These are phyloP conservation scores for Eutrema heterophyllum DNA, from an alignment of 345 rosid genomes.

Conservation along the genomic window DNA sequence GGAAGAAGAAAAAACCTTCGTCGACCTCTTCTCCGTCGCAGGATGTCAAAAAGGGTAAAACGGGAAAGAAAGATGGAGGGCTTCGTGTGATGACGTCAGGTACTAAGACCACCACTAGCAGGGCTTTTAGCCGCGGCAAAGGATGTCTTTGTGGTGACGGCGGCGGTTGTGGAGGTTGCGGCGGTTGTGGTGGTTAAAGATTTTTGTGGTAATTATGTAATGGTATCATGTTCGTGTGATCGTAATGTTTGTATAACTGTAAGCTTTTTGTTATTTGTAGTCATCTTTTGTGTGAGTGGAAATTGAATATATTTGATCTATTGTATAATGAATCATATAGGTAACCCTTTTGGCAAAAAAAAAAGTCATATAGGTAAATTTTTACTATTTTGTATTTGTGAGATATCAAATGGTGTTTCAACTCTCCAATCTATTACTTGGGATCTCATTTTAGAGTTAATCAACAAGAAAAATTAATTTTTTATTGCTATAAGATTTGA, in stretches of 20 bases:
- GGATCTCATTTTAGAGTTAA: neutral
- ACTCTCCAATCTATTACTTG: too few relatives aligned
- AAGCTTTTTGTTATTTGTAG: neutral
- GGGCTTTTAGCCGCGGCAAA: constrained; percentile 18
- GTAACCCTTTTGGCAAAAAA: too few relatives aligned
- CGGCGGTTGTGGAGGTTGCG: constrained; percentile 14
- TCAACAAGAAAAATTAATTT: neutral
- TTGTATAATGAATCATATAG: neutral
- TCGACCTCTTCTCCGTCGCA: neutral
- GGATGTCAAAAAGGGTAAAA: constrained; percentile 11
- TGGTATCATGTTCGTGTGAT: constrained; percentile 8
- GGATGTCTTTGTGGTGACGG: constrained; percentile 14
- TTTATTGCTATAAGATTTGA: neutral
- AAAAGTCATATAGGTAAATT: too few relatives aligned
- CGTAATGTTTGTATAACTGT: neutral
- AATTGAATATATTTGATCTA: neutral
- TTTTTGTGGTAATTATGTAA: neutral
- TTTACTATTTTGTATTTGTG: too few relatives aligned
- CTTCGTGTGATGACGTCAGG: constrained; percentile 17
- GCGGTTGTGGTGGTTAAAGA: constrained; percentile 12
- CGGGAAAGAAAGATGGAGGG: constrained; percentile 18
- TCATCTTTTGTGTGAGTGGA: neutral
- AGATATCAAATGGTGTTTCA: too few relatives aligned
- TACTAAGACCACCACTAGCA: constrained; percentile 14
- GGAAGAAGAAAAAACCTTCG: constrained; percentile 5